Base-by-base conservation (phyloP, 306 rosid genomes). In the Gleditsia sinensis region DNA sequence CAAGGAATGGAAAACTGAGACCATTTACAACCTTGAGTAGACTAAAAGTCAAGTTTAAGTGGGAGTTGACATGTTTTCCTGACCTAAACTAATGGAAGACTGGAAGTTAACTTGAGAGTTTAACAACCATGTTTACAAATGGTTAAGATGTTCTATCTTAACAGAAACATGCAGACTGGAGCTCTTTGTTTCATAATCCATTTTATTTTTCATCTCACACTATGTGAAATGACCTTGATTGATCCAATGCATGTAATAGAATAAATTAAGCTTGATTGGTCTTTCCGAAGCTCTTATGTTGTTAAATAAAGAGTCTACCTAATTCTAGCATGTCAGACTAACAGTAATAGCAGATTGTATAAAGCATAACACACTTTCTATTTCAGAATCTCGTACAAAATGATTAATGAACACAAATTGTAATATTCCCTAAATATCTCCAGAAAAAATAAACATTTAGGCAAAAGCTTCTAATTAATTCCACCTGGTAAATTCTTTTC, bases 261-360 rank as follows among this genome's bases (percentile, higher is more conserved):
- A 36, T 51, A 27, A 61, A 42, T 51, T 54, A 48, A 59, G 36
- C 43, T 57, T 1, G 40, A 19, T 21, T 43, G 36, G 49, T 27
- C 53, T 61, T 34, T 1, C 8, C 24, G 1, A 58, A 67, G 37
- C 53, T 56, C 61, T 27, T 36, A 30, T 36, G 19, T 21, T 1
- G 67, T 21, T 50, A 75, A 60, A 25, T 27, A 58, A 56, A 56
- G 27, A 53, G 6, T 58, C 71, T 32, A 61, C 73, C 48, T 12
- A 53, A 43, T 4, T 23, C 60, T 61, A 43, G 36, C 30, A 53
- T 69, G 68, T 25, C 77, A 81, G 36, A 54, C 12, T 17, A 69
- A 28, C 36, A 39, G 53, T 20, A 50, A 80, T 7, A 40, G 25
- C 39, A 65, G 70, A 50, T 64, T 46, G 59, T 3, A 57, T 49